Evolutionary conservation across 805 yeast genomes (phyloP), one percentile per base, ranked within the genome.

Genomic region (Candida andamanensis): DNA sequence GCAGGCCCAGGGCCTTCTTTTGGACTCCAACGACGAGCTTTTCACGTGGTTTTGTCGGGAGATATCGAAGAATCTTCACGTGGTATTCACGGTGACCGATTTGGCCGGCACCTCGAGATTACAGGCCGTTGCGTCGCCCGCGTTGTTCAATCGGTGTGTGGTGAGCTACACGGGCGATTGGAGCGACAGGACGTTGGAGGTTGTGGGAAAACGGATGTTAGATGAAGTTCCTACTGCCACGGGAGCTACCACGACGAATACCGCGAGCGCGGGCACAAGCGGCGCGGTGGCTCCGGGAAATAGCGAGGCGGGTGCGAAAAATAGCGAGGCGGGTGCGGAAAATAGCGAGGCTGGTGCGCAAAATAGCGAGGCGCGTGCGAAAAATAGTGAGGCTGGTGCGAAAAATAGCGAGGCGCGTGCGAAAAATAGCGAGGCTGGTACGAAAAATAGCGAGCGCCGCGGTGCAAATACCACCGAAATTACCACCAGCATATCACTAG

Each of bases 101-200:
- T 32, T 50, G 22, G 42, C 39, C 7, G 42, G 41, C 12, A 44
- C 41, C 2, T 42, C 47, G 1, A 44, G 50, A n/a, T 64, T 78
- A 0, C 72, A 69, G 13, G 65, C 79, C 10, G 66, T 80, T 2
- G 65, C 86, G 0, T 89, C 96, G 0, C 95, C 96, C 0, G 97
- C 97, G 0, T 59, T 89, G 20, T 80, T 85, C 56, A 89, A 89
- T 48, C 64, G 97, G 48, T 89, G 97, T 63, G 94, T 85, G 2
- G 56, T 90, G 23, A 76, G 80, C 47, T 85, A 90, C 87, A 77
- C 86, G 80, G 95, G 95, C 4, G 76, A 76, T 33, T 89, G 97
- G 96, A 65, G 80, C 0, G 37, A 43, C 3, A 37, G 47, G 0
- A 59, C 86, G 0, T 52, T 80, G 29, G 32, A 40, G 5, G 74